Evolutionary conservation across 2,329 filamentous ascomycete genomes (phyloP), one percentile per base, ranked within the genome.

Genomic region (Stemphylium lycopersici): DNA sequence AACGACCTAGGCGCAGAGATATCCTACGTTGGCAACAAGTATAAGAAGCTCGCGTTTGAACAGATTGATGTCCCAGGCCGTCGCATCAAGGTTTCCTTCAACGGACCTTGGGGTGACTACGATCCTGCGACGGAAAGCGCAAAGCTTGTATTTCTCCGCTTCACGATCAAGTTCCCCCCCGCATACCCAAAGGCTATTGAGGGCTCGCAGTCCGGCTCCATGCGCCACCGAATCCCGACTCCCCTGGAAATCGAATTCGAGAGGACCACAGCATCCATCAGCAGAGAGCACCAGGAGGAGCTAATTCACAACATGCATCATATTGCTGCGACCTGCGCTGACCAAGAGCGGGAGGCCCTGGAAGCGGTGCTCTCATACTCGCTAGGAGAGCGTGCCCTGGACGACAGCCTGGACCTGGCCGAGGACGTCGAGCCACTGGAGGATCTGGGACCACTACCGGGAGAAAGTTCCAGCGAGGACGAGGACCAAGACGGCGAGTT

Each of bases 391-490:
- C 80, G 81, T 52, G 78, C 75, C 49, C 73, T 87, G 4, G 81
- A 87, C 56, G 84, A 87, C 36, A 84, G 81, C 55, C 77, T 85
- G 11, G 51, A 71, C 78, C 49, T 70, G 11, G 48, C 58, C 15
- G 42, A 76, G 79, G 40, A 88, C 10, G 82, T 86, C 60, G 87
- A 90, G 6, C 85, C 50, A 84, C 46, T 60, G 48, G 74, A 75
- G 51, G 65, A 67, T 31, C 36, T 66, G 24, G 33, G 78, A 75
- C 59, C 61, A 16, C 32, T 68, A 26, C 62, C 60, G 6, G 69
- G 90, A 52, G 91, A 95, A 61, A 93, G 90, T 62, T 97, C 91
- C 3, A 96, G 90, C 65, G 89, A 91, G 58, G 89, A 91, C 56
- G 90, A 93, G 61, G 90, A 93, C 42, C 77, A 76, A 52, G 89